Base-by-base conservation (phyloP, 805 yeast genomes). In the Barnettozyma pratensis region DNA sequence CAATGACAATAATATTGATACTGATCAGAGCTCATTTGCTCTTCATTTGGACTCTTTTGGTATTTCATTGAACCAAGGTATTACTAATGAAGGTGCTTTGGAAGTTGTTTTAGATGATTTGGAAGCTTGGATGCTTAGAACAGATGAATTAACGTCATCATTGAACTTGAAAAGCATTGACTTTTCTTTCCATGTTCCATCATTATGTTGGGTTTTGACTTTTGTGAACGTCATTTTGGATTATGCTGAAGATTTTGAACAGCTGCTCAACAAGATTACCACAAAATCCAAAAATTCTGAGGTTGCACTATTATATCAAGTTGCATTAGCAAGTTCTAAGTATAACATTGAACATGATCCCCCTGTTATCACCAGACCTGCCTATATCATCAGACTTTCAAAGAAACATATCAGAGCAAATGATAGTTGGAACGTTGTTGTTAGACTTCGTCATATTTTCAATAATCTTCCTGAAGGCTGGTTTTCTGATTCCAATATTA, bases 371-470 rank as follows among this genome's bases (percentile, higher is more conserved):
- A 91, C 97, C 1, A 84, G 89, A 45, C 97, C 97, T 0, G 85
- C 97, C 0, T 83, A 86, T 57, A 80, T 89, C 31, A 77, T 88
- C 42, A 73, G 96, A 46, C 76, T 90, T 3, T 76, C 83, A 3
- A 73, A 75, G 19, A 77, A 81, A 27, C 97, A 91, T 66, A 80
- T 89, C 2, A 72, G 99, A 54, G 79, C 83, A 27, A 79, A 81
- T 51, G 87, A 89, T 55, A 81, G 95, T 58, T 94, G 99, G 99
- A 86, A 88, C 57, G 76, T 91, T 25, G 71, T 88, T 39, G 80
- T 89, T 2, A 74, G 96, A 36, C 66, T 94, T 39, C 74, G 97
- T 31, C 95, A 92, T 61, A 78, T 91, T 26, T 63, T 81, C 37
- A 70, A 77, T 5, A 71, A 72, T 52, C 65, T 87, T 6, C 91